A percentile compares a stretch with the other conserved stretches of the same genome.
These are phyloP conservation scores for Tricholoma saponaceum DNA, from an alignment of 768 basidiomycete genomes.

Conservation along the genomic window DNA sequence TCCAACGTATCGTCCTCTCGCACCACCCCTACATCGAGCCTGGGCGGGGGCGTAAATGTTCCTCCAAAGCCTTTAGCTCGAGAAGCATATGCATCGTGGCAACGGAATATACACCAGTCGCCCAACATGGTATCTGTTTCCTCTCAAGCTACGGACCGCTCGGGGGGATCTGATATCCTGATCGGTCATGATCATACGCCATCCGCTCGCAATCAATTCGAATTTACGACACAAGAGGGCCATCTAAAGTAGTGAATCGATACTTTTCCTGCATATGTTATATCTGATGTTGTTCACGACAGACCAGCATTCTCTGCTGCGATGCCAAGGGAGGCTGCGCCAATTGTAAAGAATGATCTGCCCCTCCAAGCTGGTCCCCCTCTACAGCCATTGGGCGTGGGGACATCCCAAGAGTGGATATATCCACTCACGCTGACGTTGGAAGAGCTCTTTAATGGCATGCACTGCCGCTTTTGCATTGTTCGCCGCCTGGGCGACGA, in stretches of 20 bases:
- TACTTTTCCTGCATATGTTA: background rate
- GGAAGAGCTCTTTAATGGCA: constrained; percentile 58
- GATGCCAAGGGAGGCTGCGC: background rate
- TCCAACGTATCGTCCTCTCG: constrained; percentile 18
- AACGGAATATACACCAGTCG: background rate
- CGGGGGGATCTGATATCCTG: background rate
- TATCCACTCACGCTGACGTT: constrained; percentile 59
- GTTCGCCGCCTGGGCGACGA: constrained; percentile 51
- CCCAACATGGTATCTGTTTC: background rate
- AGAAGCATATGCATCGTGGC: background rate
- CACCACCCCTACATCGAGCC: constrained; percentile 27
- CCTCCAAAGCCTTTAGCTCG: constrained; percentile 7
- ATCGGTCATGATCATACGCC: background rate
- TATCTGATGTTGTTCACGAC: background rate
- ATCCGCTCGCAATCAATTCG: background rate
- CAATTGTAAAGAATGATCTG: background rate
- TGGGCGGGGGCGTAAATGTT: constrained; percentile 17
- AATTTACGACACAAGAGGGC: background rate
- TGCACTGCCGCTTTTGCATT: constrained; percentile 53
- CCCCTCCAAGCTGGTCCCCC: constrained; percentile 25
- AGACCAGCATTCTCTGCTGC: background rate
- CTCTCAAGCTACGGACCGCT: background rate
- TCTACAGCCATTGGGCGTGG: constrained; percentile 36
- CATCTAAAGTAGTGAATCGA: background rate
- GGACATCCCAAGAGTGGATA: constrained; percentile 56